Evolutionary conservation across 2,329 filamentous ascomycete genomes (phyloP).

Genomic region (Fusarium tupiense): DNA sequence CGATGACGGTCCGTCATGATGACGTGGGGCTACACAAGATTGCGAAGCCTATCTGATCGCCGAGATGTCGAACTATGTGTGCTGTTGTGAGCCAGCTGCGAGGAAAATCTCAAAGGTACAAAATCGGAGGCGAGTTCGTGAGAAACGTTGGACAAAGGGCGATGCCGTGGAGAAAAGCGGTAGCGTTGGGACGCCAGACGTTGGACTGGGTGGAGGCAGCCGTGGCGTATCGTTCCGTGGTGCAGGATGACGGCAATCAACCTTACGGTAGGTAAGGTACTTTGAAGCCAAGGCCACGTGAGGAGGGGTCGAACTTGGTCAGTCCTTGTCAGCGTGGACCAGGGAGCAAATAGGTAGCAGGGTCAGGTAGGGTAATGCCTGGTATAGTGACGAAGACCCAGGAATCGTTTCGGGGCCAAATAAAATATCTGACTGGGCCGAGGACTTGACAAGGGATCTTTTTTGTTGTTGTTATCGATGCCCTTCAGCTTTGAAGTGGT

Average conservation of each 20-base stretch:
- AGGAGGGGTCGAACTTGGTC: conserved; percentile 41
- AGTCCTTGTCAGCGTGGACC: conserved; percentile 34
- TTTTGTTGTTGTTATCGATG: not conserved
- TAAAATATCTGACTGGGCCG: not conserved
- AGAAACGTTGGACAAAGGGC: conserved; percentile 31
- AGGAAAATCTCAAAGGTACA: conserved; percentile 1
- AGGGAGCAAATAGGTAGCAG: conserved; percentile 4
- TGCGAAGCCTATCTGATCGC: not conserved
- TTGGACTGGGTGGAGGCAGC: conserved; percentile 25
- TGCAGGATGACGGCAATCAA: conserved; percentile 37
- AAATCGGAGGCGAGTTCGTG: conserved; percentile 11
- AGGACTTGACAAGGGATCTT: not conserved
- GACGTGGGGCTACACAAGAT: conserved; percentile 29
- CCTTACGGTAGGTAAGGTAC: not conserved
- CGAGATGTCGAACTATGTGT: conserved; percentile 17
- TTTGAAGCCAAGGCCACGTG: conserved; percentile 39
- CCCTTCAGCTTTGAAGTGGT: not conserved
- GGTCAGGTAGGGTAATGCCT: conserved; percentile 14
- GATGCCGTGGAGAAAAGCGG: conserved; percentile 27
- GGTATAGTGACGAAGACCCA: not conserved
- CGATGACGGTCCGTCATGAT: conserved; percentile 61
- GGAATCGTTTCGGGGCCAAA: conserved; percentile 21
- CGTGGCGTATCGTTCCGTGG: conserved; percentile 20
- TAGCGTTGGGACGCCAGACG: conserved; percentile 18
- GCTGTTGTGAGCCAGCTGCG: conserved; percentile 7